Evolutionary conservation across 768 basidiomycete genomes (phyloP), one percentile per base, ranked within the genome.

Genomic region (Agaricus sinodeliciosus): DNA sequence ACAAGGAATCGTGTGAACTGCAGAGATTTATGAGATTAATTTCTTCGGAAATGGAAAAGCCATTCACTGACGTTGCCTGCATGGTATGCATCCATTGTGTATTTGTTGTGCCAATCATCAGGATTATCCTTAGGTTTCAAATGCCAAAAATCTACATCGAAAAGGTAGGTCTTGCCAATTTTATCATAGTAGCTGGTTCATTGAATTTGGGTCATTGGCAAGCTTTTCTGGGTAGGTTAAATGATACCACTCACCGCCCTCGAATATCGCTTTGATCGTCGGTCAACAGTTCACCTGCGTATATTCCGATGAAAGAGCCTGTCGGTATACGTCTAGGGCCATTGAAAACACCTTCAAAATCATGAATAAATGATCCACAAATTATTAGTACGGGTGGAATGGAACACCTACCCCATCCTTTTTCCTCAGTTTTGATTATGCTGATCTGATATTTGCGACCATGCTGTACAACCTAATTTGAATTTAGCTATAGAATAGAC

Each of bases 1-100:
- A 90, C 92, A 59, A 94, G 67, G 61, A 90, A 95, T 28, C 93
- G 80, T n/a, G 93, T 94, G 67, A 94, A 93, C 92, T 94, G 58
- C 9, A 55, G 11, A 31, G 47, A 36, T 44, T 22, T 16, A 9
- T 28, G 15, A 40, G 22, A 46, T 31, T 51, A 47, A 35, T 13
- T 18, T 27, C 6, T 13, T 27, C 16, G 43, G 35, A 18, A 43
- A 26, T n/a, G 2, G 22, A 12, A 37, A 11, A 51, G 42, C 4
- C 12, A 6, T 13, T 13, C 31, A 75, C 85, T 64, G 64, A 91
- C 88, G 66, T 91, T 91, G 9, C 88, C 88, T 16, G 79, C 84
- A 66, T 94, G 91, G 64, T 86, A 95, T 3, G 93, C 93, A 68
- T 95, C 93, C 2, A 94, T 83, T 12, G 74, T 73, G 57, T 82